Evolutionary conservation across 1,284 basidiomycete species (phyloP).

Genomic region (Tilletiopsis washingtonensis): DNA sequence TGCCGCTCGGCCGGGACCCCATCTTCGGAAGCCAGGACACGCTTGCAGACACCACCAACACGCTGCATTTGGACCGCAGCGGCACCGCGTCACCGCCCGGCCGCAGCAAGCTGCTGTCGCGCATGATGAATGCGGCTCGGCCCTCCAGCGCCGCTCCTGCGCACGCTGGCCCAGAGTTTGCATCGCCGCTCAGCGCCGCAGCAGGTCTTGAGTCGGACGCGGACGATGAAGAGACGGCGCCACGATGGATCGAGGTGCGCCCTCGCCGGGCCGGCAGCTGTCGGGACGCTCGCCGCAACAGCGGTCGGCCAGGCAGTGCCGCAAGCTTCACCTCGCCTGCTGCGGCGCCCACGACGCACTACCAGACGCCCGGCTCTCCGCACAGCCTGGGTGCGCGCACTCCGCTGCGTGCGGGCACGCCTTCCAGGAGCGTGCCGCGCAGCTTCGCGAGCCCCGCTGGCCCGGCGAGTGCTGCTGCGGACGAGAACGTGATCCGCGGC

Average conservation of each 20-base stretch:
- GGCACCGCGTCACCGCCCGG: not conserved
- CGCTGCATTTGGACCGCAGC: not conserved
- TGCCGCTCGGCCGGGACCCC: not conserved
- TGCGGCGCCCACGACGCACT: conserved; percentile 70
- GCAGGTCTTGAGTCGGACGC: not conserved
- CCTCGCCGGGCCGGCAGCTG: not conserved
- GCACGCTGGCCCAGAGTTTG: not conserved
- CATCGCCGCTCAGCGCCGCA: no score
- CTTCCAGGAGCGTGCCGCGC: no score
- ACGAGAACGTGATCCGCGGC: no score
- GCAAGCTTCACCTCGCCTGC: conserved; percentile 56
- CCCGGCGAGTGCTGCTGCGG: no score
- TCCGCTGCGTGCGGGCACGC: no score
- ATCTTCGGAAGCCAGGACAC: not conserved
- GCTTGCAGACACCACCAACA: not conserved
- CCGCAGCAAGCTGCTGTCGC: not conserved
- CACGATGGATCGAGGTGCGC: not conserved
- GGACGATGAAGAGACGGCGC: not conserved
- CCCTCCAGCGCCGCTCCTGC: not conserved
- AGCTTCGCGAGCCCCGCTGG: no score
- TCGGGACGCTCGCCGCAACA: not conserved
- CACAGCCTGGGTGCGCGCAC: conserved; percentile 66
- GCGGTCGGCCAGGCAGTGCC: not conserved
- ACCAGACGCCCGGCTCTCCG: conserved; percentile 73
- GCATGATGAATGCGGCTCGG: not conserved